A percentile compares a stretch with the other conserved stretches of the same genome.
Evolutionary conservation across 2,329 filamentous ascomycete genomes (phyloP).

Genomic region (Colletotrichum sp.): DNA sequence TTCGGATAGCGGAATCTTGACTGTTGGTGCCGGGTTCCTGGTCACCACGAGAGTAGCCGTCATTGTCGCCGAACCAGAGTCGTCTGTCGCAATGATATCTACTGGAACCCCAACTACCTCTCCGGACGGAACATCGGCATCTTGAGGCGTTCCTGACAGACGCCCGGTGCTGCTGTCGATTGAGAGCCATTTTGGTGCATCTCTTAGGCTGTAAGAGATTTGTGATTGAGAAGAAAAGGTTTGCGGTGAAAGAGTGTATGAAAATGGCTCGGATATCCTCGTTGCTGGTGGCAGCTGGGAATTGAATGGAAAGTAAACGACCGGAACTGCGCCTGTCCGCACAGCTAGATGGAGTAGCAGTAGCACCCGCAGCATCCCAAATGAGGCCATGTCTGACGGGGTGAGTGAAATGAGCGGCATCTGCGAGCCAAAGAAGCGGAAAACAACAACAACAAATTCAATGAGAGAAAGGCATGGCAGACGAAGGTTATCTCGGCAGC

Average conservation of each 20-base stretch:
- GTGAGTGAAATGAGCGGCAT: conserved; percentile 3
- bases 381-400: conserved; percentile 33
- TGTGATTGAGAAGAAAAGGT: conserved; percentile 71
- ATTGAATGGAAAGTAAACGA: conserved; percentile 75
- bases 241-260: conserved; percentile 72
- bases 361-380: conserved; percentile 28
- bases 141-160: conserved; percentile 73
- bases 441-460: conserved; percentile 21
- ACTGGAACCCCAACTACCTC: conserved; percentile 66
- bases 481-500: conserved; percentile 2
- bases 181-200: conserved; percentile 75
- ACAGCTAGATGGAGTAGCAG: conserved; percentile 33
- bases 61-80: conserved; percentile 66
- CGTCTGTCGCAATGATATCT: conserved; percentile 72
- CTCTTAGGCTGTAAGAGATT: conserved; percentile 70
- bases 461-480: conserved; percentile 2
- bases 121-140: conserved; percentile 50
- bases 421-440: conserved; percentile 18
- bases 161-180: conserved; percentile 69
- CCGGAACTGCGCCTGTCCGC: conserved; percentile 42
- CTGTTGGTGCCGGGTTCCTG: conserved; percentile 54
- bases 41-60: conserved; percentile 76
- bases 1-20: conserved; percentile 61
- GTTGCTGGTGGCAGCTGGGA: conserved; percentile 84
- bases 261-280: conserved; percentile 69